Evolutionary conservation across 305 asterid genomes (phyloP).

Genomic region (Fraxinus albicans): DNA sequence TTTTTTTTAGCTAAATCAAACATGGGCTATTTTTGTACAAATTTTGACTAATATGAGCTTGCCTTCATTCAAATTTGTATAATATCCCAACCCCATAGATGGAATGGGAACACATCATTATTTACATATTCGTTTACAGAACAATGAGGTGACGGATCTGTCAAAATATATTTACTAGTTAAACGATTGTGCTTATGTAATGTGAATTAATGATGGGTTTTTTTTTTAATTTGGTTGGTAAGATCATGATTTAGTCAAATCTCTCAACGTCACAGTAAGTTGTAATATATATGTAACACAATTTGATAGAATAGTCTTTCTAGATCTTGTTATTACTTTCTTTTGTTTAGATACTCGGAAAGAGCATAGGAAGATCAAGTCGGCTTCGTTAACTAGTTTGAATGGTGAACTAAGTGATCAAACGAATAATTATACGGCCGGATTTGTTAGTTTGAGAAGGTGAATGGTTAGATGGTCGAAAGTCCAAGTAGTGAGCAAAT

Average conservation of each 20-base stretch:
- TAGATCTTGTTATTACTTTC: background rate
- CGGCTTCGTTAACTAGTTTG: background rate
- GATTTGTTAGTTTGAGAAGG: background rate
- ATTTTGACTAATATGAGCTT: background rate
- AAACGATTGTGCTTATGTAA: too few species aligned
- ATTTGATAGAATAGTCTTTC: background rate
- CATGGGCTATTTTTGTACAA: background rate
- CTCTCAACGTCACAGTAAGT: too few species aligned
- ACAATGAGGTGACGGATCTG: too few species aligned
- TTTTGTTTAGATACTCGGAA: background rate
- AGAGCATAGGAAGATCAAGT: background rate
- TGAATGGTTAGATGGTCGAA: background rate
- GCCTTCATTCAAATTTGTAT: background rate
- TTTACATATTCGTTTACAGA: too few species aligned
- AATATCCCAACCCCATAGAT: background rate
- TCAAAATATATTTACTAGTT: too few species aligned
- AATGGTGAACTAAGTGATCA: background rate
- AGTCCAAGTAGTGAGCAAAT: background rate
- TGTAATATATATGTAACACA: too few species aligned
- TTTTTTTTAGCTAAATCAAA: background rate
- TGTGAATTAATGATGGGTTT: too few species aligned
- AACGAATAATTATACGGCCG: background rate
- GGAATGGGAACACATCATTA: too few species aligned
- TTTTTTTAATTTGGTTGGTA: too few species aligned
- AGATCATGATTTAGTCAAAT: too few species aligned